Conservation (phyloP, 108 stramenopile genomes). For the Skeletonema marinoi region DNA sequence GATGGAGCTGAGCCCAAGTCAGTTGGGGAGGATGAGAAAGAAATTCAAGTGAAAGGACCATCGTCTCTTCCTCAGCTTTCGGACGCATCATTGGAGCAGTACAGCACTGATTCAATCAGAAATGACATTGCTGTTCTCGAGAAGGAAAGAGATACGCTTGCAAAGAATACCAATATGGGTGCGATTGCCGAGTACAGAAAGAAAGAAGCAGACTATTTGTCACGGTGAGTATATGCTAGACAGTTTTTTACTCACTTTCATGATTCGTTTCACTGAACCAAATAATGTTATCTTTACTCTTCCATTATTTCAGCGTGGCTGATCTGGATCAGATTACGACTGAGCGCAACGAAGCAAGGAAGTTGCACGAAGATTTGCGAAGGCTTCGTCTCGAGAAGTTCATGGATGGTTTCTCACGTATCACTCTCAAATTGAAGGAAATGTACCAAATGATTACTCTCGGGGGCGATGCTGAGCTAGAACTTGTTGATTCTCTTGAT, state of each 20-base stretch:
- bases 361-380: slow-evolving; percentile 90
- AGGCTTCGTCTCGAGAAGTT: slow-evolving; percentile 96
- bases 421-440: slow-evolving; percentile 98
- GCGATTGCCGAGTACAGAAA: slow-evolving; percentile 93
- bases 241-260: not conserved
- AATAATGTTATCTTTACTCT: not conserved
- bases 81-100: slow-evolving; percentile 62
- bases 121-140: slow-evolving; percentile 76
- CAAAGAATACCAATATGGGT: slow-evolving; percentile 92
- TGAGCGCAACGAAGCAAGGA: slow-evolving; percentile 82
- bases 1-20: slow-evolving; percentile 12
- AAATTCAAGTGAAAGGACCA: slow-evolving; percentile 16
- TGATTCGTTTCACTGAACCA: not conserved
- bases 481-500: slow-evolving; percentile 98
- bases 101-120: slow-evolving; percentile 66
- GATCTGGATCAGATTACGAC: slow-evolving; percentile 93
- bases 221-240: slow-evolving; percentile 51
- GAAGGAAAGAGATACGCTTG: slow-evolving; percentile 75
- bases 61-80: slow-evolving; percentile 51
- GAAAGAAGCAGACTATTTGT: slow-evolving; percentile 90
- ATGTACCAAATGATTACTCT: slow-evolving; percentile 99
- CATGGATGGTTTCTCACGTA: slow-evolving; percentile 96
- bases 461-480: slow-evolving; percentile 99
- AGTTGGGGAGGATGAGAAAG: slow-evolving; percentile 6
- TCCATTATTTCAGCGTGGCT: slow-evolving; percentile 52